These are phyloP conservation scores for Brasilioporus rufonigricans DNA, from an alignment of 768 basidiomycete species.

Conservation along the genomic window DNA sequence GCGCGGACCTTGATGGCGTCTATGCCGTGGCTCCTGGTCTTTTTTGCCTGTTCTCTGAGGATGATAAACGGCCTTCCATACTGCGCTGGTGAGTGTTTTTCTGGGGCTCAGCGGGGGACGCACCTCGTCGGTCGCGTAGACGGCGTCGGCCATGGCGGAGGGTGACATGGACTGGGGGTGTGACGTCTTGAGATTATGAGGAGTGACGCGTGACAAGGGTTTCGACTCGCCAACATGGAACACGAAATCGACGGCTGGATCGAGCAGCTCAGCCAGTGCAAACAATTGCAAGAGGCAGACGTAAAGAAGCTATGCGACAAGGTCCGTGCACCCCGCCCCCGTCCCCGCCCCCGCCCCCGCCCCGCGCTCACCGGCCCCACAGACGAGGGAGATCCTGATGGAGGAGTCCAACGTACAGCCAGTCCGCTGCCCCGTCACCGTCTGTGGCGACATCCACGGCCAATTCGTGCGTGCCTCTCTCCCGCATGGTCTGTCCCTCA, in stretches of 20 bases:
- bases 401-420: slow-evolving; percentile 99
- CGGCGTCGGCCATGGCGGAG: slow-evolving; percentile 49
- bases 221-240: slow-evolving; percentile 36
- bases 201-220: slow-evolving; percentile 30
- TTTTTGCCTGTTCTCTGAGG: slow-evolving; percentile 88
- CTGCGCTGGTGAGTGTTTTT: slow-evolving; percentile 37
- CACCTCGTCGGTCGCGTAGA: slow-evolving; percentile 88
- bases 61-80: slow-evolving; percentile 98
- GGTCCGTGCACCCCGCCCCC: slow-evolving; percentile 45
- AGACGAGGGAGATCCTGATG: slow-evolving; percentile 99
- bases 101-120: background rate
- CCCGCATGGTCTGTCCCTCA: slow-evolving; percentile 26
- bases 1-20: slow-evolving; percentile 88
- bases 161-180: slow-evolving; percentile 27
- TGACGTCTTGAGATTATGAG: slow-evolving; percentile 27
- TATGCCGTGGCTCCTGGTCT: slow-evolving; percentile 87
- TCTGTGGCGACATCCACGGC: slow-evolving; percentile 99
- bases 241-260: slow-evolving; percentile 96
- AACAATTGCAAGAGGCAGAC: slow-evolving; percentile 91
- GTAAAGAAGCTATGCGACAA: slow-evolving; percentile 99
- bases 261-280: slow-evolving; percentile 94
- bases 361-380: slow-evolving; percentile 21
- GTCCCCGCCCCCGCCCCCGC: background rate
- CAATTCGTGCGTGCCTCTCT: slow-evolving; percentile 83
- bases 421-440: slow-evolving; percentile 97